phyloP scores from a whole-genome alignment of 192 early-diverging fungal species.

The Mortierella antarctica region DNA sequence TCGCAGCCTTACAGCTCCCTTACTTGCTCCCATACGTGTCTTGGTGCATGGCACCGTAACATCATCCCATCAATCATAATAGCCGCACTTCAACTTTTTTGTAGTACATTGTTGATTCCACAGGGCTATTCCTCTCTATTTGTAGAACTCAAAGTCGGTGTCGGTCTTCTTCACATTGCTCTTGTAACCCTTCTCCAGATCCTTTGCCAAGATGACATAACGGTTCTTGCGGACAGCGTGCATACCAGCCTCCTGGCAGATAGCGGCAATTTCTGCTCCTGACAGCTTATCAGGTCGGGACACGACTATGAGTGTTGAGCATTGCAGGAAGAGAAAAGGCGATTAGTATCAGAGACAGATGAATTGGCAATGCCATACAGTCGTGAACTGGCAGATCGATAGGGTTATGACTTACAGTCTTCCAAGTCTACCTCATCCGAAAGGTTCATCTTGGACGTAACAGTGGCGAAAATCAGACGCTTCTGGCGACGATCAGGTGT shows the following conservation, averaged over 20 bases:
- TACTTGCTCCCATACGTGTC: too few species aligned
- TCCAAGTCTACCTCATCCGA: slow-evolving; percentile 98
- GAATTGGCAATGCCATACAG: neutral
- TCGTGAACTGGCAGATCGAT: neutral
- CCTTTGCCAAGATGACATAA: slow-evolving; percentile 94
- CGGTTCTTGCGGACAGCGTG: slow-evolving; percentile 98
- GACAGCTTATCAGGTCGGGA: slow-evolving; percentile 96
- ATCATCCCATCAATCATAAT: too few species aligned
- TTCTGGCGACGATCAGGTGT: slow-evolving; percentile 97
- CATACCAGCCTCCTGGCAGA: slow-evolving; percentile 98
- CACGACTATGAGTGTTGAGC: slow-evolving; percentile 72
- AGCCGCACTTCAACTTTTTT: neutral
- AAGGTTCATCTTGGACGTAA: slow-evolving; percentile 96
- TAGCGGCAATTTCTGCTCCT: slow-evolving; percentile 97
- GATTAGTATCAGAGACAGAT: neutral
- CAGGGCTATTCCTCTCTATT: slow-evolving; percentile 62
- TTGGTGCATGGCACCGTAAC: too few species aligned
- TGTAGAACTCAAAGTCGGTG: slow-evolving; percentile 96
- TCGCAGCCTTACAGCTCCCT: too few species aligned
- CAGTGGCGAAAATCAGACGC: slow-evolving; percentile 95
- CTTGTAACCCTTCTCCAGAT: slow-evolving; percentile 97
- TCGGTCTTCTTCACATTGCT: slow-evolving; percentile 96
- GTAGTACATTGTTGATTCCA: neutral
- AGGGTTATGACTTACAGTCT: slow-evolving; percentile 76
- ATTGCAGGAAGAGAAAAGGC: neutral